Base-by-base conservation (phyloP, 345 rosid species). In the Lumnitzera littorea region DNA sequence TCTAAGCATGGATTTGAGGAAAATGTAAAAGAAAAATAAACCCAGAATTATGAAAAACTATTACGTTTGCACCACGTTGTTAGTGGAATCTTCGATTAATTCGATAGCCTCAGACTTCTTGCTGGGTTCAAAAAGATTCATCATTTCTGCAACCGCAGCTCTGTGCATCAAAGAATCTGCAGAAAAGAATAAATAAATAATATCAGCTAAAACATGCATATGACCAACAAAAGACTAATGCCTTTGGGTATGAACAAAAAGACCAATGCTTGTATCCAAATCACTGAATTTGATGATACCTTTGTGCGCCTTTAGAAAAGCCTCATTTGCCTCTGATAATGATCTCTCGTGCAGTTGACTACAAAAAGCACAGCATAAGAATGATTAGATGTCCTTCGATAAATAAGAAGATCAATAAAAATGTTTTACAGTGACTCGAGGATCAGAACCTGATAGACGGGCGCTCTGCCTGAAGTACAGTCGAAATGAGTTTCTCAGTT, bases 81-180 rank as follows among this genome's bases (percentile, higher is more conserved):
- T 86, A 68, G 76, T 64, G 23, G 92, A 84, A 68, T 86, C 91
- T 74, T 91, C 98, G 70, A 88, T 82, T 66, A 86, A 72, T 62
- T 77, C 81, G 72, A 83, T 53, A 67, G 98, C 96, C 69, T 84
- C 91, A 5, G 72, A 57, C 76, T 83, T 83, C 74, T 79, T 86
- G 72, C 62, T 75, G 48, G 91, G 82, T 67, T 88, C 91, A 67
- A 91, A 80, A 55, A 82, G 65, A 68, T 53, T 69, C 51, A 88
- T 58, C 91, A 88, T 88, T 82, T 91, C 98, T 16, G 98, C 95
- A 58, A 74, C 91, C 50, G 98, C 98, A 47, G 87, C 91, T 72
- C 91, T 91, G 76, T 91, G 98, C 88, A 83, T 80, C 82, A 91
- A 82, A 46, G 96, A 91, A 78, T 73, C 98, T 91, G 84, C 69